phyloP scores from a whole-genome alignment of 148 eudicot species.

The Drosera capensis region DNA sequence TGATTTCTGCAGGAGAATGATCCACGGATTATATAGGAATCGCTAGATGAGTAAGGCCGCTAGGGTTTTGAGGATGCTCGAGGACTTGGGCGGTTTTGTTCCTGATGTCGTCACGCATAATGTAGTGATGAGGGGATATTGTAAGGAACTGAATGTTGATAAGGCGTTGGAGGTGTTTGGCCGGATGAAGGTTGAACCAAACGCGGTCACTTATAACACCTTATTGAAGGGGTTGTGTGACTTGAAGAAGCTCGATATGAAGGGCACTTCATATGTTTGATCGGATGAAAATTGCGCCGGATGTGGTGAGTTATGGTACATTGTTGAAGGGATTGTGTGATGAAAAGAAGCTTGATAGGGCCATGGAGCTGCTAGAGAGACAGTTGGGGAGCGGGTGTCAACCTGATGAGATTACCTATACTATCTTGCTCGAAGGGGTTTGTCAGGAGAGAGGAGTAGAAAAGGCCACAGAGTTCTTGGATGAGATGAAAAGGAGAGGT shows the following conservation, averaged over 20 bases:
- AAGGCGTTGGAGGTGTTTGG: slow-evolving; percentile 45
- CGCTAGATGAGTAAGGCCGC: slow-evolving; percentile 55
- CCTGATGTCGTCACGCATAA: slow-evolving; percentile 65
- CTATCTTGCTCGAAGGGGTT: slow-evolving; percentile 61
- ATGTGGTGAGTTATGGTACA: slow-evolving; percentile 53
- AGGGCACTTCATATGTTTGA: no score
- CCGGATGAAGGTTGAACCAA: slow-evolving; percentile 48
- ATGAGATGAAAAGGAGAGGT: slow-evolving; percentile 65
- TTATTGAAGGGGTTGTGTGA: no score
- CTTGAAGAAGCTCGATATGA: no score
- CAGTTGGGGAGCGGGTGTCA: slow-evolving; percentile 42
- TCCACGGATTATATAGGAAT: slow-evolving; percentile 41
- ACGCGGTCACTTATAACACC: no score
- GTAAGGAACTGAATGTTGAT: slow-evolving; percentile 47
- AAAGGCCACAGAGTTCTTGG: slow-evolving; percentile 56
- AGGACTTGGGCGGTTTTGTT: slow-evolving; percentile 66
- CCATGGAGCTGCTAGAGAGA: slow-evolving; percentile 40
- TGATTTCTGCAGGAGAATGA: slow-evolving; percentile 50
- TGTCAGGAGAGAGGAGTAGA: slow-evolving; percentile 58
- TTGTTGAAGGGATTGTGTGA: no score
- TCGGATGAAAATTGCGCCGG: no score
- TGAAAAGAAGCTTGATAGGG: no score
- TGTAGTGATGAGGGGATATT: slow-evolving; percentile 56
- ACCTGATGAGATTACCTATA: slow-evolving; percentile 63
- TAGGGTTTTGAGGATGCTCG: slow-evolving; percentile 46